phyloP scores from a whole-genome alignment of 108 stramenopile genomes.

The Nitzschia sp. region DNA sequence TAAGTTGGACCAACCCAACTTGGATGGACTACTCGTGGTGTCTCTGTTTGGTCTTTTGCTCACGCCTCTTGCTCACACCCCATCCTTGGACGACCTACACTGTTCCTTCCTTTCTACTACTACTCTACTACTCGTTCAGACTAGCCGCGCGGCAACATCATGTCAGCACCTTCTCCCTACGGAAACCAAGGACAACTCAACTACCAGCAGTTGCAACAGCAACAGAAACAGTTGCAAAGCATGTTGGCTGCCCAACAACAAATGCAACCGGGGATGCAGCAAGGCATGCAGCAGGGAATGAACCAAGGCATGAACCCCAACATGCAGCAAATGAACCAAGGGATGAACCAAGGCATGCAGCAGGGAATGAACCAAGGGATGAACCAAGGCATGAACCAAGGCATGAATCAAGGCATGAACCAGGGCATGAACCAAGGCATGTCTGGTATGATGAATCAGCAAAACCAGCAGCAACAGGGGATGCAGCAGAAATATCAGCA shows the following conservation, averaged over 20 bases:
- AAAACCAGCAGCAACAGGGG: conserved; percentile 9
- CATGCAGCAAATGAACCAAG: conserved; percentile 12
- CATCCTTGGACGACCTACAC: no score
- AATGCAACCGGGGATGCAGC: conserved; percentile 7
- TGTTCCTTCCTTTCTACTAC: no score
- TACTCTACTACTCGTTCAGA: no score
- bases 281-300: conserved; percentile 1
- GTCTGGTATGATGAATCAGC: conserved; percentile 14
- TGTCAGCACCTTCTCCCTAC: conserved; percentile 7
- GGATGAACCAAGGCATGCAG: conserved; percentile 8
- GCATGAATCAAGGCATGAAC: neutral
- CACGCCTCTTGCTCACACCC: no score
- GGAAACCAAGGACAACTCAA: conserved; percentile 1
- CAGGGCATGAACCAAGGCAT: neutral
- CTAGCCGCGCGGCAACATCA: neutral
- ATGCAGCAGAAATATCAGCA: conserved; percentile 13
- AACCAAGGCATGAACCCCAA: neutral
- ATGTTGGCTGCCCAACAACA: conserved; percentile 4
- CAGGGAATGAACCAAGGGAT: neutral
- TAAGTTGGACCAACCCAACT: no score
- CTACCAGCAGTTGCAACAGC: conserved; percentile 15
- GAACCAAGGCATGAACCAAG: conserved; percentile 3
- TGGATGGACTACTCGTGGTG: no score
- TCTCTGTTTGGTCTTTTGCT: no score
- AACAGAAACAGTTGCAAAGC: conserved; percentile 18